Base-by-base conservation (phyloP, 2,329 filamentous ascomycete genomes). In the Geoglossum cookeanum region DNA sequence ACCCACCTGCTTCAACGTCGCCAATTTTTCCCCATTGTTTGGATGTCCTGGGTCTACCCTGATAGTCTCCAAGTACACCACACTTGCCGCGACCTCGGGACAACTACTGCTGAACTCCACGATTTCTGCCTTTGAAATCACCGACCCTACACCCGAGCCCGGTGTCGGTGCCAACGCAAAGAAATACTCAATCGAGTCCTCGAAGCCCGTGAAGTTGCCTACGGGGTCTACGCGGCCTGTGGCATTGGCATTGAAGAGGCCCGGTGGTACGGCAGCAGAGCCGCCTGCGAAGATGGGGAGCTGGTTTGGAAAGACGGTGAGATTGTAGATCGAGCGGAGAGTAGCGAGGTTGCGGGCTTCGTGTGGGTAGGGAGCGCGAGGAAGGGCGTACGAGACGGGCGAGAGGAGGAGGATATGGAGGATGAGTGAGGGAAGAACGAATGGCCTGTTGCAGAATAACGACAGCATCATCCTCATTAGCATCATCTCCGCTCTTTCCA, bases 161-260 rank as follows among this genome's bases (percentile, higher is more conserved):
- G 69, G 67, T 3, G 68, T 59, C 0, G 70, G 69, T 2, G 72
- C 65, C 5, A 74, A 64, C 5, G 69, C 70, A 58, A 73, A 73
- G 61, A 74, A 74, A 61, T 72, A 72, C 63, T 73, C 71, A 56
- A 71, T 69, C 17, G 68, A 70, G 52, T 72, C 68, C 44, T 70
- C 65, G 56, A 72, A 72, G 9, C 68, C 68, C 13, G 63, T 64
- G 61, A 73, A 74, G 49, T 71, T 68, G 58, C 72, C 72, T 9
- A 73, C 63, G 2, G 72, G 71, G 7, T 68, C 65, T 57, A 73
- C 67, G 1, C 71, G 65, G 15, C 72, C 72, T 6, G 62, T 65
- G 6, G 70, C 69, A 15, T 71, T 61, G 5, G 65, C 57, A 58
- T 62, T 64, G 62, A 74, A 73, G 48, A 74, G 66, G 3, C 68